Conservation (phyloP, 202 grass and related monocot genomes). For the Miscanthus sacchariflorus region DNA sequence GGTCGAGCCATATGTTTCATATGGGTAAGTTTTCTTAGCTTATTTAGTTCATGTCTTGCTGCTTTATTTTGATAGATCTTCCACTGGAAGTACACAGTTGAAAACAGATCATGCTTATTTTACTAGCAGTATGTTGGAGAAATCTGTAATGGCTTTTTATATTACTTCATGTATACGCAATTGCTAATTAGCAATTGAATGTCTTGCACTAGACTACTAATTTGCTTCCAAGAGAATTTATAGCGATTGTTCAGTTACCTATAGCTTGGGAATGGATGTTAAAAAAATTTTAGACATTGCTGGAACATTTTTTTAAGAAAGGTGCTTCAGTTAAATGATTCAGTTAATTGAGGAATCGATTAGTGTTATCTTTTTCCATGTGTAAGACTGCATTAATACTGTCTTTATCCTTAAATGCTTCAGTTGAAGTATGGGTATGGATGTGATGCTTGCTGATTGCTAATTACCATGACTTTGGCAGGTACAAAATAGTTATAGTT, state of each 20-base stretch:
- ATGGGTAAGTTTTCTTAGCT: slow-evolving; percentile 56
- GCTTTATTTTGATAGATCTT: not conserved
- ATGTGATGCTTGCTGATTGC: not conserved
- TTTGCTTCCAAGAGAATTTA: not conserved
- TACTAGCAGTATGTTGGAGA: no score
- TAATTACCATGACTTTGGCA: slow-evolving; percentile 50
- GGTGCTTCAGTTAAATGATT: not conserved
- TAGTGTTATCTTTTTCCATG: not conserved
- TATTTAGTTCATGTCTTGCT: not conserved
- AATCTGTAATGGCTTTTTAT: no score
- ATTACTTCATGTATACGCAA: no score
- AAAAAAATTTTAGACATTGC: no score
- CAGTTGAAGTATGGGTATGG: not conserved
- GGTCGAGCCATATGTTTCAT: slow-evolving; percentile 92
- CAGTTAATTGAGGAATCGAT: not conserved
- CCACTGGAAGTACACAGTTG: no score
- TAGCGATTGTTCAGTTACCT: not conserved
- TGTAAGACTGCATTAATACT: not conserved
- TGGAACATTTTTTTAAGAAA: no score
- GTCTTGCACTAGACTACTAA: no score
- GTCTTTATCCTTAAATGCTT: not conserved
- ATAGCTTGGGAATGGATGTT: not conserved
- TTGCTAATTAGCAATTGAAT: no score
- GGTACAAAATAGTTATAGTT: slow-evolving; percentile 87
- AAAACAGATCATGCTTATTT: no score